Conservation (phyloP, 345 rosid species). For the Clarkia xantiana region DNA sequence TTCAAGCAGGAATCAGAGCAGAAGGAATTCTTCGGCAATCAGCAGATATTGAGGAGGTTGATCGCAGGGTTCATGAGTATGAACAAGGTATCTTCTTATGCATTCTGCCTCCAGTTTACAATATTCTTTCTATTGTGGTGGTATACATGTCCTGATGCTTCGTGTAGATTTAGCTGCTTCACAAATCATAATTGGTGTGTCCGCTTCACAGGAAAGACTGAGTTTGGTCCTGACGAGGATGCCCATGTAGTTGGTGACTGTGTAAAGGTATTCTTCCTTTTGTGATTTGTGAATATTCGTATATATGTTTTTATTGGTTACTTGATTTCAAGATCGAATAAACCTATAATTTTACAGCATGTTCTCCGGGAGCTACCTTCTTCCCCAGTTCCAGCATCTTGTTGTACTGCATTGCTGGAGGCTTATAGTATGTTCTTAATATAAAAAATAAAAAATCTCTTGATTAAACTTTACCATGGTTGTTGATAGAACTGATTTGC, state of each 20-base stretch:
- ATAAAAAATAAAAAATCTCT: too few relatives aligned
- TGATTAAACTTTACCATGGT: conserved; percentile 3
- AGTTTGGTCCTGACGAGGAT: conserved; percentile 77
- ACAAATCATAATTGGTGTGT: neutral
- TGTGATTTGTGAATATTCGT: neutral
- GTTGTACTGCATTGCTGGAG: conserved; percentile 92
- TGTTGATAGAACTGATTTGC: conserved; percentile 5
- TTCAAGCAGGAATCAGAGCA: conserved; percentile 53
- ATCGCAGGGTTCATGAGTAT: conserved; percentile 82
- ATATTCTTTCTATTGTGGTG: neutral
- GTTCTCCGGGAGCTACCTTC: conserved; percentile 95
- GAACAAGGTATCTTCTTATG: conserved; percentile 53
- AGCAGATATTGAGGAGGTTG: conserved; percentile 98
- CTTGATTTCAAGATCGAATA: conserved; percentile 11
- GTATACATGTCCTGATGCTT: conserved; percentile 2
- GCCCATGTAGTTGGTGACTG: conserved; percentile 98
- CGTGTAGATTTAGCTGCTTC: neutral
- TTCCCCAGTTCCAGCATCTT: conserved; percentile 95
- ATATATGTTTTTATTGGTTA: neutral
- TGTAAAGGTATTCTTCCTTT: conserved; percentile 52
- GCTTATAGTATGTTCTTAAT: conserved; percentile 61
- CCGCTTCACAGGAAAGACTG: conserved; percentile 55
- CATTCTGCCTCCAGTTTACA: neutral
- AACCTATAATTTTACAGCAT: conserved; percentile 43
- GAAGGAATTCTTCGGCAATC: conserved; percentile 91